Evolutionary conservation across 2,329 filamentous ascomycete genomes (phyloP).

Genomic region (Pestalotiopsis sp.): DNA sequence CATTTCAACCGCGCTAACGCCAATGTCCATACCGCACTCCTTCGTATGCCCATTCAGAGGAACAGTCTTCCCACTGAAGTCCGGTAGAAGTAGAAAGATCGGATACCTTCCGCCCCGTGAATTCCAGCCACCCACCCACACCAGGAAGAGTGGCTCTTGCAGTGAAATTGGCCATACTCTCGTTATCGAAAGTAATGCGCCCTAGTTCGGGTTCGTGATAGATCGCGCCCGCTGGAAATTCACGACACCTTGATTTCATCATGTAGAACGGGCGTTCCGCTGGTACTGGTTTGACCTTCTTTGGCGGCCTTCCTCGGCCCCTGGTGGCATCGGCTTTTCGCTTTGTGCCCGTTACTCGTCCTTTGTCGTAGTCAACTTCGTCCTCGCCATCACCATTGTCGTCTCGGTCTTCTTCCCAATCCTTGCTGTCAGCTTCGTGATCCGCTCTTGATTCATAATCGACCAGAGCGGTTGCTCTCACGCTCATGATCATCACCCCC

Average conservation of each 20-base stretch:
- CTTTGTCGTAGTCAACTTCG: background rate
- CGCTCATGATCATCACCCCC: background rate
- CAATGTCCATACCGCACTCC: background rate
- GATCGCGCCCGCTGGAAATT: background rate
- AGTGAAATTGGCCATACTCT: background rate
- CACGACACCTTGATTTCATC: conserved; percentile 1
- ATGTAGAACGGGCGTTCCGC: background rate
- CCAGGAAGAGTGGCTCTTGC: background rate
- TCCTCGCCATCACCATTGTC: background rate
- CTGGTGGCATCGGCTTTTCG: background rate
- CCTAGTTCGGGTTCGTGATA: background rate
- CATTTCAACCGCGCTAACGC: background rate
- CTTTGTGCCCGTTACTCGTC: background rate
- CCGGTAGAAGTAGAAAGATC: background rate
- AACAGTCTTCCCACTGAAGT: background rate
- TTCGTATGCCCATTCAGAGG: background rate
- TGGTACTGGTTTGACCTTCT: background rate
- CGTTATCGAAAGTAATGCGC: background rate
- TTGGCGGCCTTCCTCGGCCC: background rate
- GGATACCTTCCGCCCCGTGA: background rate
- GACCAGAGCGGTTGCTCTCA: background rate
- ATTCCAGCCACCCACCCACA: background rate
- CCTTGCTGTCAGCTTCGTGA: background rate
- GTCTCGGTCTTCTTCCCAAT: background rate
- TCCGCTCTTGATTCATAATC: background rate